These are phyloP conservation scores for Kwoniella sp. DNA, from an alignment of 768 basidiomycete genomes.

Conservation along the genomic window DNA sequence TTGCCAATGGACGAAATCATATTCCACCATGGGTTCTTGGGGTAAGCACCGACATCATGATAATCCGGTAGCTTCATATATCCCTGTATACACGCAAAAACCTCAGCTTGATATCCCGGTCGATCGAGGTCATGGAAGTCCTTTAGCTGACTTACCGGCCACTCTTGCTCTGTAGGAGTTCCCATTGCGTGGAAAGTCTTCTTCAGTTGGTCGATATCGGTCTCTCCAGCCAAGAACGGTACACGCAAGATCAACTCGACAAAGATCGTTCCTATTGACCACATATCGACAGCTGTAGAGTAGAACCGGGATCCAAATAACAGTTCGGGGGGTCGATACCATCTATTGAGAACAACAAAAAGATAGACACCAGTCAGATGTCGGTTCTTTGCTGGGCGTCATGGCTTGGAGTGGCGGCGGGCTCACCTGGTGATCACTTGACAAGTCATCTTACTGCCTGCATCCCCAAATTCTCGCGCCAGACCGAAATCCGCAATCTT, in stretches of 20 bases:
- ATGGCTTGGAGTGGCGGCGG: background rate
- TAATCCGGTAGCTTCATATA: constrained; percentile 90
- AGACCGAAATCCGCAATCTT: constrained; percentile 99
- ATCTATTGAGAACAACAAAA: constrained; percentile 60
- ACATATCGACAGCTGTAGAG: constrained; percentile 87
- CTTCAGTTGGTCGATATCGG: constrained; percentile 94
- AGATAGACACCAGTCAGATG: background rate
- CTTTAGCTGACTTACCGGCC: constrained; percentile 81
- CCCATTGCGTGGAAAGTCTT: constrained; percentile 92
- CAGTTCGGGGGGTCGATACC: constrained; percentile 97
- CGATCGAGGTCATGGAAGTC: too few species aligned
- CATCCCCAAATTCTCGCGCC: constrained; percentile 92
- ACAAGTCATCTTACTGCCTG: constrained; percentile 93
- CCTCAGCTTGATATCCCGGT: too few species aligned
- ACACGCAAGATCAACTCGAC: constrained; percentile 95
- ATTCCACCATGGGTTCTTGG: constrained; percentile 75
- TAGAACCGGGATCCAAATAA: constrained; percentile 89
- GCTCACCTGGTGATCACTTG: constrained; percentile 93
- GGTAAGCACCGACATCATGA: constrained; percentile 79
- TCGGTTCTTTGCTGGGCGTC: too few species aligned
- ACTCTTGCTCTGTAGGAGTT: constrained; percentile 93
- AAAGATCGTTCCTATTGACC: constrained; percentile 98
- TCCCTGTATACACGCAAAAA: constrained; percentile 72
- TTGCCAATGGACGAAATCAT: constrained; percentile 88
- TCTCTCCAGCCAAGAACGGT: constrained; percentile 92